Evolutionary conservation across 2,329 filamentous ascomycete genomes (phyloP).

Genomic region (Sclerotinia trifoliorum): DNA sequence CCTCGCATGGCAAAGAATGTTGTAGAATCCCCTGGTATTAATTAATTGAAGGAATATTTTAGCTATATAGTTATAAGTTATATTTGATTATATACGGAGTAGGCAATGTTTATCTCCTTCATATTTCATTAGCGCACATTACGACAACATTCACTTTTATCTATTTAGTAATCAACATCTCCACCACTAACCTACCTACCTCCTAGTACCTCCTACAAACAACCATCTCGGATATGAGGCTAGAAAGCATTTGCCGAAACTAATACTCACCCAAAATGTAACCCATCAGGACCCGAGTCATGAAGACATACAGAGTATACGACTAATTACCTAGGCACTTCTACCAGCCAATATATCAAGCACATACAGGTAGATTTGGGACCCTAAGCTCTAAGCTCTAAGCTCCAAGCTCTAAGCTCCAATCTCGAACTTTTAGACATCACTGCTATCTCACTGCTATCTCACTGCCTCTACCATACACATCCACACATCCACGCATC

Average conservation of each 20-base stretch:
- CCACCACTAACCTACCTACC: neutral
- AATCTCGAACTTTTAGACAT: neutral
- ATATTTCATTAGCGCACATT: neutral
- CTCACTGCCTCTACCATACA: neutral
- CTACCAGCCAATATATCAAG: neutral
- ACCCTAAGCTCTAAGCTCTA: neutral
- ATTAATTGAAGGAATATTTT: neutral
- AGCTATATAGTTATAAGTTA: accelerated
- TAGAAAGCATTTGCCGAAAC: neutral
- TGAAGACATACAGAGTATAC: neutral
- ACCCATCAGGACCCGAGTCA: neutral
- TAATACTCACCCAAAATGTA: neutral
- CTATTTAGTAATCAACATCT: neutral
- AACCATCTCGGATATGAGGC: neutral
- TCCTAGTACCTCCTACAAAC: no score
- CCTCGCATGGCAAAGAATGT: constrained; percentile 9
- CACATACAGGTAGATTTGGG: neutral
- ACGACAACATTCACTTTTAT: neutral
- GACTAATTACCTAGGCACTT: no score
- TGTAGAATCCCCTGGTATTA: neutral
- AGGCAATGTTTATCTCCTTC: neutral
- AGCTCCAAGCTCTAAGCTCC: no score
- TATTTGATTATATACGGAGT: neutral
- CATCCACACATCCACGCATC: neutral
- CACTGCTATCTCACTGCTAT: neutral